phyloP scores from a whole-genome alignment of 345 rosid genomes.

The Durio zibethinus region DNA sequence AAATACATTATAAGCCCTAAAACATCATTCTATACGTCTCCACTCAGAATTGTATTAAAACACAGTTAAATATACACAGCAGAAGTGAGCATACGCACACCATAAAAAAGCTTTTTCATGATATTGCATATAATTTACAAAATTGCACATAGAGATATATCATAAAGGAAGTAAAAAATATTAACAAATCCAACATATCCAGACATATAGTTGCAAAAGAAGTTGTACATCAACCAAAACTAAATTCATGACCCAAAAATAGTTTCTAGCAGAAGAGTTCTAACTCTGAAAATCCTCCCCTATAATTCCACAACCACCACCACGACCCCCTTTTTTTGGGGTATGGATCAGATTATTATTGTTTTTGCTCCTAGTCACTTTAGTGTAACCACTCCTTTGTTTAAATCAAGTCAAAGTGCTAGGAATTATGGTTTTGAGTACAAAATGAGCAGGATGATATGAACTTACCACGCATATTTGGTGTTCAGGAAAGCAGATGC shows the following conservation, averaged over 20 bases:
- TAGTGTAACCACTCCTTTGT: not conserved
- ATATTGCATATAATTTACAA: not conserved
- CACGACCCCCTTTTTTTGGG: not conserved
- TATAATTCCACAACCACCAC: not conserved
- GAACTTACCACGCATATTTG: constrained; percentile 82
- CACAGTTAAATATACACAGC: constrained; percentile 12
- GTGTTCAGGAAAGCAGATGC: constrained; percentile 94
- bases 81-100: not conserved
- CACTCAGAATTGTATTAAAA: not conserved
- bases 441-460: not conserved
- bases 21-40: not conserved
- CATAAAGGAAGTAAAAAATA: not conserved
- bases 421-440: not conserved
- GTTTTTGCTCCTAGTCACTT: not conserved
- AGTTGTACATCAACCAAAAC: constrained; percentile 4
- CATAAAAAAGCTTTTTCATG: not conserved
- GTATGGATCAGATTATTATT: not conserved
- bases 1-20: constrained; percentile 1
- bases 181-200: not conserved
- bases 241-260: not conserved
- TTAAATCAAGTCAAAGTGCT: not conserved
- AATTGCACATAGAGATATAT: not conserved
- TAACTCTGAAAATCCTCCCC: not conserved
- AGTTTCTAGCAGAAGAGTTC: not conserved
- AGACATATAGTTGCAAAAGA: not conserved